Base-by-base conservation (phyloP, 495 filamentous ascomycete species). In the Letharia columbiana region DNA sequence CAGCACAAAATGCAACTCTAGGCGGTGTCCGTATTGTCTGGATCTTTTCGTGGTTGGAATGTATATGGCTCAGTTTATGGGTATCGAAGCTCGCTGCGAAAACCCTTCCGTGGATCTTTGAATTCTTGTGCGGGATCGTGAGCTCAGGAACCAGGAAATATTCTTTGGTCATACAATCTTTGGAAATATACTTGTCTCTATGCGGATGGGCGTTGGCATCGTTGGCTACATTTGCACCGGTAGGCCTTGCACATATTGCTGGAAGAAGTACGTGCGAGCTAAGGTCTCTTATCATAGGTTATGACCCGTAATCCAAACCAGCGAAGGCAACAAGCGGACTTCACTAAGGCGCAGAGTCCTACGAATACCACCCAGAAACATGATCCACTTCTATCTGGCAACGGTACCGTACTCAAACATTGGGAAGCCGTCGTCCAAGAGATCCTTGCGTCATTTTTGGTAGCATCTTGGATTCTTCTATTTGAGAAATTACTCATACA, bases 141-240 rank as follows among this genome's bases (percentile, higher is more conserved):
- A 94, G 89, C 76, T 85, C 92, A 4, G 92, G 93, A 20, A 95
- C 91, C 4, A 83, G 91, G 63, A 98, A 98, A 77, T 97, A 98
- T 77, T 90, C 91, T 40, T 81, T 89, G 65, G 87, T 98, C 50
- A 75, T 98, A 49, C 82, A 82, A 35, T 83, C 86, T 39, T 77
- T 98, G 57, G 90, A 96, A 72, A 89, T 94, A 58, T 91, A 91
- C 1, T 76, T 98, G 4, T 91, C 90, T 2, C 76, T 96, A n/a
- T 89, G 94, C 67, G 84, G 91, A 60, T 98, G 94, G 94, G 85
- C 83, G 18, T 76, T 96, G 41, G 83, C 90, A 2, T 89, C 84
- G 13, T 82, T 94, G 70, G 86, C 91, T 28, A 90, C 90, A 4
- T 98, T 96, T 75, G 69, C 82, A 33, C 86, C 87, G 13, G 79